phyloP scores from a whole-genome alignment of 2,329 filamentous ascomycete genomes.

The Epicoccum sorghinum region DNA sequence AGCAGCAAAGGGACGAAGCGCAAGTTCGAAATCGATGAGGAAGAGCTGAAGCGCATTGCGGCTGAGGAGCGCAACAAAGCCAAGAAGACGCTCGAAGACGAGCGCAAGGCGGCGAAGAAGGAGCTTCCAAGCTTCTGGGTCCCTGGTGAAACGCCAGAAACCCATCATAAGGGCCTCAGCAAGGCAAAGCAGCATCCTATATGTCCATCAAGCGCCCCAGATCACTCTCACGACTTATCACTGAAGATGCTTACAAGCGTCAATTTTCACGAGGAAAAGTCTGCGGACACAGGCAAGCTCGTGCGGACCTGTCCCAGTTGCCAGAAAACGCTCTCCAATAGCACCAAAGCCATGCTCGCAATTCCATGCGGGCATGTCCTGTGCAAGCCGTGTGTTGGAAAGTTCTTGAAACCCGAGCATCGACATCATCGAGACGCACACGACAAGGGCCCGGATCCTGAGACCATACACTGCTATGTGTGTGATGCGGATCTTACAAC shows the following conservation, averaged over 20 bases:
- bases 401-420: slow-evolving; percentile 69
- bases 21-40: slow-evolving; percentile 80
- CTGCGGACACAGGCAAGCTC: slow-evolving; percentile 56
- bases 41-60: slow-evolving; percentile 74
- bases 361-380: slow-evolving; percentile 92
- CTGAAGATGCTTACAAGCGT: slow-evolving; percentile 79
- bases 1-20: slow-evolving; percentile 63
- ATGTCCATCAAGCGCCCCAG: slow-evolving; percentile 73
- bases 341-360: slow-evolving; percentile 79
- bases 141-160: slow-evolving; percentile 76
- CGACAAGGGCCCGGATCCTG: slow-evolving; percentile 59
- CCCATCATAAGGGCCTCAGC: slow-evolving; percentile 53
- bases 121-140: slow-evolving; percentile 91
- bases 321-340: slow-evolving; percentile 80
- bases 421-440: slow-evolving; percentile 58
- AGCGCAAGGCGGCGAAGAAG: slow-evolving; percentile 69
- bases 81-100: slow-evolving; percentile 72
- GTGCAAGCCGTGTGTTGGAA: slow-evolving; percentile 81
- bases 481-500: slow-evolving; percentile 78
- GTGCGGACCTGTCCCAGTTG: slow-evolving; percentile 79
- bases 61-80: slow-evolving; percentile 72
- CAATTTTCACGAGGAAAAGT: slow-evolving; percentile 75
- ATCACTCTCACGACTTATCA: slow-evolving; percentile 74
- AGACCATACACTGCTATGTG: slow-evolving; percentile 76
- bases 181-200: slow-evolving; percentile 68